Conservation (phyloP, 805 yeast species). For the Myxozyma geophila region DNA sequence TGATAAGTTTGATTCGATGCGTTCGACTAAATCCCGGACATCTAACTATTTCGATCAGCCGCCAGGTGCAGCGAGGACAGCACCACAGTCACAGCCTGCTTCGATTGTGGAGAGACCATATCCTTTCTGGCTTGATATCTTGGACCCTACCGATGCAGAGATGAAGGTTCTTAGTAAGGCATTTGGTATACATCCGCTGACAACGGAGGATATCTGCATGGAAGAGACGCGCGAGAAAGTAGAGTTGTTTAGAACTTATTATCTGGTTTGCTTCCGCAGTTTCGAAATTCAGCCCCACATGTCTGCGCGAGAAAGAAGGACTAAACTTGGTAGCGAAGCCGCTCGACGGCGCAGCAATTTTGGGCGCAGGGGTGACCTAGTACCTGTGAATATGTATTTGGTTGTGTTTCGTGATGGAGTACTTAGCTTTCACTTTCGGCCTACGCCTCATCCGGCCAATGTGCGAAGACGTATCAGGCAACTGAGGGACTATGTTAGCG, state of each 20-base stretch:
- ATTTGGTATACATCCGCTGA: conserved; percentile 93
- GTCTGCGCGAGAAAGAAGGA: conserved; percentile 39
- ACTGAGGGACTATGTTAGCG: conserved; percentile 83
- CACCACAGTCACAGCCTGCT: conserved; percentile 2
- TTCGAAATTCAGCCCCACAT: conserved; percentile 66
- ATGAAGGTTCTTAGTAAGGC: conserved; percentile 90
- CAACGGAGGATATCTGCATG: conserved; percentile 90
- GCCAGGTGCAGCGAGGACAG: not conserved
- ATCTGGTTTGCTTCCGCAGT: conserved; percentile 86
- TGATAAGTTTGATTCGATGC: conserved; percentile 2
- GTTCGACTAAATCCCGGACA: not conserved
- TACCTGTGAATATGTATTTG: conserved; percentile 90
- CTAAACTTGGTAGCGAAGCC: conserved; percentile 43
- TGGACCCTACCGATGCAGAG: conserved; percentile 94
- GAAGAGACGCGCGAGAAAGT: conserved; percentile 97
- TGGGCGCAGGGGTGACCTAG: conserved; percentile 47
- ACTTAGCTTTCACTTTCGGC: conserved; percentile 88
- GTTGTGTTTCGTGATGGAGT: conserved; percentile 91
- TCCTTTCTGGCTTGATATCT: conserved; percentile 77
- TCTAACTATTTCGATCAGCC: conserved; percentile 7
- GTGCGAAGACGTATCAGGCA: conserved; percentile 92
- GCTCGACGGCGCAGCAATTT: conserved; percentile 21
- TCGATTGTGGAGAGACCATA: conserved; percentile 18
- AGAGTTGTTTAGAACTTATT: conserved; percentile 87
- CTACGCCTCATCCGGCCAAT: conserved; percentile 95